Base-by-base conservation (phyloP, 2,329 filamentous ascomycete species). In the Tolypocladium tundrense region DNA sequence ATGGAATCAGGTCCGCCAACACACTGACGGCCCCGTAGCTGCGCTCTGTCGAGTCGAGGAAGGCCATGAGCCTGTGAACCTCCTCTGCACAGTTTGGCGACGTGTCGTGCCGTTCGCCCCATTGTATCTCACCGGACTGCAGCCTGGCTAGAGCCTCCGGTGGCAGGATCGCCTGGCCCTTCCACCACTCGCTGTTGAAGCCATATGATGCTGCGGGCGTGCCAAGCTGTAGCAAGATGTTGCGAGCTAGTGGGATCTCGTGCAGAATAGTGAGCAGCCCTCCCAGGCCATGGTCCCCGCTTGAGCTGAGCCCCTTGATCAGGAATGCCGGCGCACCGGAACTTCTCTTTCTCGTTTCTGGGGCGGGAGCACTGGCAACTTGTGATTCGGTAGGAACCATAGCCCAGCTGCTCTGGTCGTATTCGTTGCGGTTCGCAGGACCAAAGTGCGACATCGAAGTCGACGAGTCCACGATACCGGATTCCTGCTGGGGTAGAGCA, bases 61-160 rank as follows among this genome's bases (percentile, higher is more conserved):
- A 86, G 11, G 83, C 84, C 73, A 87, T 78, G 6, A 87, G 68
- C 16, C 84, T 80, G 62, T 86, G 84, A 2, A 86, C 62, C 66
- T 87, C 84, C 31, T 83, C 75, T 55, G 73, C 69, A 59, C 82
- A 73, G 21, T 74, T 68, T 14, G 75, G 68, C 53, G 68, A 69
- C 39, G 63, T 56, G 40, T 68, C 70, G 35, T 58, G 54, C 21
- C 56, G 62, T 13, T 68, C 66, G 6, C 65, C 68, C 68, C 66
- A 73, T 40, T 67, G 60, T 1, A 65, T 52, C 37, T 73, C 69
- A 50, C 62, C 68, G 19, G 63, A 62, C 55, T 67, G 66, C 64
- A 72, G 67, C 54, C 67, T 69, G 6, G 67, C 66, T 5, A 76
- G 66, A 33, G 70, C 65, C 11, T 75, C 71, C 2, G 72, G 70